phyloP scores from a whole-genome alignment of 768 basidiomycete genomes.

The Melanogaster broomeanus region DNA sequence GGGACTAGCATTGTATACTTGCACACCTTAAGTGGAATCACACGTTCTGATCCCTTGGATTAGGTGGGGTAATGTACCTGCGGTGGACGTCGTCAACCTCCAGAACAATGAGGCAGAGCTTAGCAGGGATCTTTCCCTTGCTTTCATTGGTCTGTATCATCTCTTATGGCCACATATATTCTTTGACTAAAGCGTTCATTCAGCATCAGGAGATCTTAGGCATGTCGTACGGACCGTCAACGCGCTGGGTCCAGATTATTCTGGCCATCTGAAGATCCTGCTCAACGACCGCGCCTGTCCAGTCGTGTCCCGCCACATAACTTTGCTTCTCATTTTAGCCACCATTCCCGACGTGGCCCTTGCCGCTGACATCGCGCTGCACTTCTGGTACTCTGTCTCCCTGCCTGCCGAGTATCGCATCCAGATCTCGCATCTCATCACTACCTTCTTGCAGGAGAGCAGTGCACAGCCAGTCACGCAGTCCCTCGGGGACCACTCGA shows the following conservation, averaged over 20 bases:
- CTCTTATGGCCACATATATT: neutral
- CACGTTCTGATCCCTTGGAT: too few species aligned
- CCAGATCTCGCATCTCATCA: too few species aligned
- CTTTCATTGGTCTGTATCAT: neutral
- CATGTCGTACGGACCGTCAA: slow-evolving; percentile 40
- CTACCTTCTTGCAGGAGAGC: neutral
- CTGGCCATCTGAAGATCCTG: slow-evolving; percentile 36
- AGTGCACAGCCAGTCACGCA: neutral
- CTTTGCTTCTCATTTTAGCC: slow-evolving; percentile 38
- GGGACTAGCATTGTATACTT: neutral
- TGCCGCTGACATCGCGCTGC: slow-evolving; percentile 32
- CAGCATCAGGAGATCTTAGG: slow-evolving; percentile 45
- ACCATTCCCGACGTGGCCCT: slow-evolving; percentile 19
- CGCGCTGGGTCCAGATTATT: slow-evolving; percentile 35
- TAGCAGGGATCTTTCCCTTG: slow-evolving; percentile 5
- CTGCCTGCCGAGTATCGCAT: too few species aligned
- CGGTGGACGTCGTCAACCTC: slow-evolving; percentile 17
- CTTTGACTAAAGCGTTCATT: neutral
- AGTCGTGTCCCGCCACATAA: slow-evolving; percentile 34
- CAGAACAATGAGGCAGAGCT: neutral
- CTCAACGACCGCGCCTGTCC: slow-evolving; percentile 35
- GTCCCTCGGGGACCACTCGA: neutral
- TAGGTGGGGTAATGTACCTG: slow-evolving; percentile 23
- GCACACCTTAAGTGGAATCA: neutral
- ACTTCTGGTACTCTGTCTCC: too few species aligned